Evolutionary conservation across 2,329 filamentous ascomycete species (phyloP).

Genomic region (Coniochaeta pulveracea): DNA sequence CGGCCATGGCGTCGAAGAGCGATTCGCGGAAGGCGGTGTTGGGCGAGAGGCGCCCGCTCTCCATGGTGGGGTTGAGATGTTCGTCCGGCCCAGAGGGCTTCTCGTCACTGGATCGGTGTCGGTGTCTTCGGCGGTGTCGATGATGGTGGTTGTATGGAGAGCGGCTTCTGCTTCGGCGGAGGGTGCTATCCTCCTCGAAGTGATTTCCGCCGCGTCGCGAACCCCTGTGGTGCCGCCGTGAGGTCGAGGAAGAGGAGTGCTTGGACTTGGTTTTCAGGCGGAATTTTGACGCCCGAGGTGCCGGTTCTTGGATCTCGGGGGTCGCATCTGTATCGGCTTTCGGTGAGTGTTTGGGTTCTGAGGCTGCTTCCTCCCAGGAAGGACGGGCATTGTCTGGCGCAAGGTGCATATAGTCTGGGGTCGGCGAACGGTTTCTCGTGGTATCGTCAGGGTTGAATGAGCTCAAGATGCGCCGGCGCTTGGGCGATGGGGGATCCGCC

Average conservation of each 20-base stretch:
- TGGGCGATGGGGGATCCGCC: conserved; percentile 11
- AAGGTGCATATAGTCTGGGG: background rate
- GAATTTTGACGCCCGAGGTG: conserved; percentile 21
- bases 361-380: background rate
- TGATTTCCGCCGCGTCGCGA: conserved; percentile 3
- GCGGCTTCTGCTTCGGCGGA: too few species aligned
- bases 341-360: background rate
- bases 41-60: conserved; percentile 35
- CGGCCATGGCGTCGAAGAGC: conserved; percentile 91
- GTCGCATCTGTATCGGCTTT: background rate
- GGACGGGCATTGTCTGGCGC: background rate
- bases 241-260: conserved; percentile 1
- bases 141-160: conserved; percentile 10
- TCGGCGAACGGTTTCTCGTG: background rate
- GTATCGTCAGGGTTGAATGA: conserved; percentile 29
- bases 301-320: background rate
- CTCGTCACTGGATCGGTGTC: conserved; percentile 21
- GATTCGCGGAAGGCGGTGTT: conserved; percentile 81
- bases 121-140: conserved; percentile 11
- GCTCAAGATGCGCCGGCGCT: conserved; percentile 35
- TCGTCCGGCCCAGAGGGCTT: too few species aligned
- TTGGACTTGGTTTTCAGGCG: conserved; percentile 27
- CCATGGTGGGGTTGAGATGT: conserved; percentile 35
- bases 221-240: conserved; percentile 11
- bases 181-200: conserved; percentile 11